phyloP scores from a whole-genome alignment of 345 rosid species.

The Syzygium aqueum region DNA sequence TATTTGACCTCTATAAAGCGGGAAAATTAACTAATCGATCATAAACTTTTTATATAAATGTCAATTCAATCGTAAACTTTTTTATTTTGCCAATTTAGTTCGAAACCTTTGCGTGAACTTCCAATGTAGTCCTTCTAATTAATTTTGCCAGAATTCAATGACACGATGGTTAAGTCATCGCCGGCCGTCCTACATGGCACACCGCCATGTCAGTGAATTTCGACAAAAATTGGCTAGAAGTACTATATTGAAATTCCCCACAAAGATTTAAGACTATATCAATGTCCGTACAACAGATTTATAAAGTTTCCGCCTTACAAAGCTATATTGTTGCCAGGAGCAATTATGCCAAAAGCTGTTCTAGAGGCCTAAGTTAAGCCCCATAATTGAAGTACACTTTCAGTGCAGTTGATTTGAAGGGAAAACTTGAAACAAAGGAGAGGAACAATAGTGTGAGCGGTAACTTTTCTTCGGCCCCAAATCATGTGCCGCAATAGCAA shows the following conservation, averaged over 20 bases:
- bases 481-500: background rate
- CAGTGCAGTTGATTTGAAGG: background rate
- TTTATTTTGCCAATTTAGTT: background rate
- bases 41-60: background rate
- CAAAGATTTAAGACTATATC: background rate
- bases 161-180: background rate
- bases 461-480: background rate
- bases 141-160: background rate
- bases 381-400: background rate
- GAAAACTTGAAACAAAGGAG: background rate
- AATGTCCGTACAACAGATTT: background rate
- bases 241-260: background rate
- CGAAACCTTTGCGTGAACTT: background rate
- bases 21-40: background rate
- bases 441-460: background rate
- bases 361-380: background rate
- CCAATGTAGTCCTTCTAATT: background rate
- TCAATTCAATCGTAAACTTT: background rate
- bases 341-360: background rate
- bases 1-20: background rate
- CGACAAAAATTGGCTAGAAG: background rate
- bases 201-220: background rate
- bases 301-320: background rate
- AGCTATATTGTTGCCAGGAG: background rate
- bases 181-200: background rate